Evolutionary conservation across 2,329 filamentous ascomycete genomes (phyloP).

Genomic region (Ceratocystis cubensis): DNA sequence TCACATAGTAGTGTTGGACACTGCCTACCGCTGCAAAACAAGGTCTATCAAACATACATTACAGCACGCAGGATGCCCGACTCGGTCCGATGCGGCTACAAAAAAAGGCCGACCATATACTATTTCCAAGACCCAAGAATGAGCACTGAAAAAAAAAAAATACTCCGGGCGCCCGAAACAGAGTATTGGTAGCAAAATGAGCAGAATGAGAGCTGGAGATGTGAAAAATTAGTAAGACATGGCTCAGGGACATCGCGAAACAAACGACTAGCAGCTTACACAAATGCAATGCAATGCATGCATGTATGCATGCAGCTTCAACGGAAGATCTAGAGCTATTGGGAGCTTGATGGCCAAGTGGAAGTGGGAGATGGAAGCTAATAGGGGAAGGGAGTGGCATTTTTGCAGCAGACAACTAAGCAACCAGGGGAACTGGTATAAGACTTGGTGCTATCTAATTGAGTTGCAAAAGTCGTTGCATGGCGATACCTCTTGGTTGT

Average conservation of each 20-base stretch:
- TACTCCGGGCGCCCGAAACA: background rate
- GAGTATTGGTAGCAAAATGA: background rate
- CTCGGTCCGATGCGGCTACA: conserved; percentile 11
- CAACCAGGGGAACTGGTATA: too few species aligned
- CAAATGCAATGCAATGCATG: background rate
- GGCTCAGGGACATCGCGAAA: conserved; percentile 7
- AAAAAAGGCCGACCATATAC: background rate
- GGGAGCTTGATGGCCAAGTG: too few species aligned
- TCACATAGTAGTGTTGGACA: background rate
- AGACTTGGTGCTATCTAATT: too few species aligned
- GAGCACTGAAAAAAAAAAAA: background rate
- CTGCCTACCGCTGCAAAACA: background rate
- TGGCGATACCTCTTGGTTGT: background rate
- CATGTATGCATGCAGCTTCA: background rate
- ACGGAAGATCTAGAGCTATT: too few species aligned
- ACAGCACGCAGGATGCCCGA: conserved; percentile 11
- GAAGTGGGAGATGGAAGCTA: too few species aligned
- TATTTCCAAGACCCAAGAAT: background rate
- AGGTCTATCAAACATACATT: background rate
- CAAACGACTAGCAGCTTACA: conserved; percentile 1
- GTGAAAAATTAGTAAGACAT: background rate
- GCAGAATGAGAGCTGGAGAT: background rate
- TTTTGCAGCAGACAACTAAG: too few species aligned
- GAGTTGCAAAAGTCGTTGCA: too few species aligned
- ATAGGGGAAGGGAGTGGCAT: too few species aligned